Percentiles rank a stretch among this genome's conserved stretches.
Conservation (phyloP, 495 filamentous ascomycete species). For the Tuber borchii region DNA sequence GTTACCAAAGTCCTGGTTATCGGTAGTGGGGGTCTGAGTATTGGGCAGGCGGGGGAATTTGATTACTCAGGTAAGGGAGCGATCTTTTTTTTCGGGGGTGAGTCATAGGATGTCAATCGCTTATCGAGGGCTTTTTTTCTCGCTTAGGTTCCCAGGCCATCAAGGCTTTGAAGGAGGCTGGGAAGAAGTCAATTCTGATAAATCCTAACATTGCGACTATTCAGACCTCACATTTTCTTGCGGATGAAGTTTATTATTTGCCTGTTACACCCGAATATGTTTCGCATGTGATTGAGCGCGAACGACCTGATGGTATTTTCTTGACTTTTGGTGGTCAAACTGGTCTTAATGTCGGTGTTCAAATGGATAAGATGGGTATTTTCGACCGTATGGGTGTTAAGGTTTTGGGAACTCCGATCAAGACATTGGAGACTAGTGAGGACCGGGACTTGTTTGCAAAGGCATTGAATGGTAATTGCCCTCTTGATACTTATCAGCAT, state of each 20-base stretch:
- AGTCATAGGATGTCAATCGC: conserved; percentile 33
- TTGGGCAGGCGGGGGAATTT: conserved; percentile 97
- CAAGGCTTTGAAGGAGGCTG: conserved; percentile 95
- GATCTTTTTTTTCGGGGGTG: conserved; percentile 17
- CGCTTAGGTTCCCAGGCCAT: conserved; percentile 80
- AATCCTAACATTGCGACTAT: conserved; percentile 99
- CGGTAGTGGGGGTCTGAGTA: conserved; percentile 90
- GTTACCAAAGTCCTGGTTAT: conserved; percentile 98
- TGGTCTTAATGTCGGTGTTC: conserved; percentile 87
- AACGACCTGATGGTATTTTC: conserved; percentile 94
- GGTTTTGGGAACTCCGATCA: conserved; percentile 88
- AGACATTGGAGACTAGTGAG: conserved; percentile 89
- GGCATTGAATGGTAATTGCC: conserved; percentile 54
- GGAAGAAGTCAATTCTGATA: conserved; percentile 89
- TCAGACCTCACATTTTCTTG: conserved; percentile 90
- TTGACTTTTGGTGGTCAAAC: conserved; percentile 97
- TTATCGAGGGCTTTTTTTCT: conserved; percentile 11
- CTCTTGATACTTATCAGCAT: neutral
- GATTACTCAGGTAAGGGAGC: conserved; percentile 80
- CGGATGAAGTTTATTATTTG: conserved; percentile 97
- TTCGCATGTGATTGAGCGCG: conserved; percentile 89
- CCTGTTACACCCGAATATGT: conserved; percentile 95
- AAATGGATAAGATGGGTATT: conserved; percentile 93
- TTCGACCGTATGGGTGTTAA: conserved; percentile 92
- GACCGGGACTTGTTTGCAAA: conserved; percentile 93